Evolutionary conservation across 169 alveolate genomes (phyloP).

Genomic region (Plasmodium knowlesi): DNA sequence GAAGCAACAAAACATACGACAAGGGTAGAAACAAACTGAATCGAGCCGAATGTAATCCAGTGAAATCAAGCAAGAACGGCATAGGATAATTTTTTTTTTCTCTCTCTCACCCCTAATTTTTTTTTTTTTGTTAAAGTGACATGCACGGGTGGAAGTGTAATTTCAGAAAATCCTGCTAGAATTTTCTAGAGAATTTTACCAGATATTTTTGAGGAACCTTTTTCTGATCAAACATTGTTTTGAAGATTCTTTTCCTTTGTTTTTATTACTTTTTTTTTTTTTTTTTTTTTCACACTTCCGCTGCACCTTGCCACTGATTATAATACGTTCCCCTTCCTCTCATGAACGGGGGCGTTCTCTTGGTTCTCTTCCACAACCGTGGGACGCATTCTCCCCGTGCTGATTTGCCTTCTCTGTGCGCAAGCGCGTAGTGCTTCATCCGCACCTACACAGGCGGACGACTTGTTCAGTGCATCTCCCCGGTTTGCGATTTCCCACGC

Average conservation of each 20-base stretch:
- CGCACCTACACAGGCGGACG: neutral
- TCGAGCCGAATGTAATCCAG: neutral
- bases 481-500: neutral
- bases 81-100: neutral
- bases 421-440: too few species aligned
- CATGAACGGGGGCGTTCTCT: neutral
- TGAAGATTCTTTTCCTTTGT: neutral
- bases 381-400: neutral
- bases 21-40: neutral
- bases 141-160: neutral
- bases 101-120: neutral
- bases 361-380: neutral
- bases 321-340: neutral
- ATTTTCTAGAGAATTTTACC: neutral
- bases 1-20: neutral
- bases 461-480: neutral
- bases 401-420: neutral
- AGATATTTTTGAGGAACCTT: neutral
- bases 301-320: neutral
- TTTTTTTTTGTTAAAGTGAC: neutral
- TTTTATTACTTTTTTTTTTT: too few species aligned
- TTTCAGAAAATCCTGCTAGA: neutral
- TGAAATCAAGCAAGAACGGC: neutral
- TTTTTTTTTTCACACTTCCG: neutral
- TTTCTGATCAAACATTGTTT: neutral